Conservation (phyloP, 2,329 filamentous ascomycete genomes). For the Acrocalymma vagum region DNA sequence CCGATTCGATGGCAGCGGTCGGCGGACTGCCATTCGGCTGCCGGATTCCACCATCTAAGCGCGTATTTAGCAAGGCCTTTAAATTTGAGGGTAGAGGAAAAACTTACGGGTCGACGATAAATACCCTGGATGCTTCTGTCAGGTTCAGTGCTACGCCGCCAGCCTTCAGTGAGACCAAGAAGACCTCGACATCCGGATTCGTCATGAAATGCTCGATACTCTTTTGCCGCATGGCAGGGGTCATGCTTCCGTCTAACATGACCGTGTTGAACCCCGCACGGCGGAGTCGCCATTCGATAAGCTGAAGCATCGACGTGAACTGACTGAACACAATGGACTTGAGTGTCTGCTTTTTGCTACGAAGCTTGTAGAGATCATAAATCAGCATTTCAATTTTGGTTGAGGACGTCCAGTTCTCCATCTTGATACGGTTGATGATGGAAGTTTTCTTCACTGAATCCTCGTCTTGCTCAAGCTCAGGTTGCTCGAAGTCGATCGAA, state of each 20-base stretch:
- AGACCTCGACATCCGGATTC: constrained; percentile 92
- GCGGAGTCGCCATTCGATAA: constrained; percentile 95
- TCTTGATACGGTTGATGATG: constrained; percentile 98
- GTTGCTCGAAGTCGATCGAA: constrained; percentile 91
- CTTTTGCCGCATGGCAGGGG: constrained; percentile 87
- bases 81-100: not conserved
- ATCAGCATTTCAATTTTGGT: constrained; percentile 98
- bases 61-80: constrained; percentile 30
- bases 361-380: constrained; percentile 90
- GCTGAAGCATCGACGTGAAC: constrained; percentile 95
- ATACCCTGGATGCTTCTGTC: constrained; percentile 92
- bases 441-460: constrained; percentile 89
- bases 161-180: constrained; percentile 94
- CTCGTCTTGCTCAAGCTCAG: constrained; percentile 93
- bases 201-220: constrained; percentile 98
- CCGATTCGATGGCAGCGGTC: constrained; percentile 89
- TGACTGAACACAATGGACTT: constrained; percentile 99
- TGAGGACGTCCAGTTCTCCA: constrained; percentile 98
- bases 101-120: constrained; percentile 93
- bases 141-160: constrained; percentile 95
- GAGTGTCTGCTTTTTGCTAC: constrained; percentile 90
- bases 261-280: constrained; percentile 98
- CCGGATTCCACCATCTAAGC: constrained; percentile 96
- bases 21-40: constrained; percentile 98
- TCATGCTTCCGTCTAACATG: constrained; percentile 98